Base-by-base conservation (phyloP, 2,329 filamentous ascomycete genomes). In the Elsinoe batatas region DNA sequence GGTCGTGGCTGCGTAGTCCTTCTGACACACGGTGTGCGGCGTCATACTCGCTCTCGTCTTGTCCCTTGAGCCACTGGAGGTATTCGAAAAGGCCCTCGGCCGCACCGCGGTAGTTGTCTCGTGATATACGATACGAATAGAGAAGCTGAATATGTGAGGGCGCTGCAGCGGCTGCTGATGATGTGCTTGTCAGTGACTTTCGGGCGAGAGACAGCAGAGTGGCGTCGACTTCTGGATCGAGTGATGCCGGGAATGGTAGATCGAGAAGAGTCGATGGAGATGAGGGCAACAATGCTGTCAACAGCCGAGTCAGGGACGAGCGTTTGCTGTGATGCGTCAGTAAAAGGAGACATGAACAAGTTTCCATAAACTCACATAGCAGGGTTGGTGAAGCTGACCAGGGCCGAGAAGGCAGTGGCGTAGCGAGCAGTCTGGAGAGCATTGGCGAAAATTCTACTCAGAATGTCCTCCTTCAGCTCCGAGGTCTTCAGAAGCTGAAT, bases 111-210 rank as follows among this genome's bases (percentile, higher is more conserved):
- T 90, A 95, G 72, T 97, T 88, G 64, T 83, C 82, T 61, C 85
- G 85, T 59, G 83, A 83, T 61, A 95, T 85, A 53, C 93, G 83
- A 82, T 91, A 96, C 2, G 91, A 84, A 68, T 96, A 95, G 47
- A 97, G 80, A 56, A 96, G 85, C 64, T 91, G 87, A 66, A 93
- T 88, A 66, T 91, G 95, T 3, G 88, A 87, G 0, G 83, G 79
- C 8, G 59, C 58, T 5, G 56, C 26, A 7, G 56, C 57, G 30
- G 65, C 62, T 13, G 60, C 58, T 15, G 60, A 54, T 6, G 59
- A 54, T 5, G 71, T 71, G 33, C 68, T 70, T 26, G 72, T 76
- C 36, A 88, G 79, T 56, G 88, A 85, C 56, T 81, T 79, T 60
- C 81, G 81, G 67, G 87, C 89, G 63, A 88, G 81, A 35, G 83